These are phyloP conservation scores for Perilla frutescens DNA, from an alignment of 257 asterid genomes.

Conservation along the genomic window DNA sequence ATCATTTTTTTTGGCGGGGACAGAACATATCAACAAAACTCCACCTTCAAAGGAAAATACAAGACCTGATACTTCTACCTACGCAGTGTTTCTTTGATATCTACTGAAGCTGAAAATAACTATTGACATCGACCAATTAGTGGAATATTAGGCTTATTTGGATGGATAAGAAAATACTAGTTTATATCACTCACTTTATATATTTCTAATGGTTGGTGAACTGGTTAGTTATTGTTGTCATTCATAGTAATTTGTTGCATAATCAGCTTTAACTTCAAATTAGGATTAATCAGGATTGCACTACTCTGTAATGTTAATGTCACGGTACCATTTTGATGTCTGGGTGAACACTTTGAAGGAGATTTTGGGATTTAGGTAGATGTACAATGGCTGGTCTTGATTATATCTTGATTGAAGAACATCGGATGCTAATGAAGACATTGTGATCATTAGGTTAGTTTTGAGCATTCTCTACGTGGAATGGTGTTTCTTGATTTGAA, in stretches of 20 bases:
- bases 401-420: slow-evolving; percentile 2
- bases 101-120: not conserved
- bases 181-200: not conserved
- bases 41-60: not conserved
- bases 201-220: slow-evolving; percentile 11
- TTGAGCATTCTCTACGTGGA: slow-evolving; percentile 10
- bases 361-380: not conserved
- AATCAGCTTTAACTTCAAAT: slow-evolving; percentile 5
- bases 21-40: not conserved
- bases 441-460: slow-evolving; percentile 13
- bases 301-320: slow-evolving; percentile 6
- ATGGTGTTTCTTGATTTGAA: slow-evolving; percentile 17
- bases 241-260: slow-evolving; percentile 1
- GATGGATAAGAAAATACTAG: slow-evolving; percentile 2
- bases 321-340: not conserved
- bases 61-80: slow-evolving; percentile 7
- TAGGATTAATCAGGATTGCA: not conserved
- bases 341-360: not conserved
- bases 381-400: slow-evolving; percentile 13
- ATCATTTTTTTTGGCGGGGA: not conserved
- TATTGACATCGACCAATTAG: not conserved
- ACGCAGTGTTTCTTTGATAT: not conserved
- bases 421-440: not conserved
- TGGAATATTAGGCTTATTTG: slow-evolving; percentile 10
- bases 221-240: not conserved